Percentiles rank a stretch among this genome's conserved stretches.
Evolutionary conservation across 768 basidiomycete species (phyloP).

Genomic region (Psilocybe sp.): DNA sequence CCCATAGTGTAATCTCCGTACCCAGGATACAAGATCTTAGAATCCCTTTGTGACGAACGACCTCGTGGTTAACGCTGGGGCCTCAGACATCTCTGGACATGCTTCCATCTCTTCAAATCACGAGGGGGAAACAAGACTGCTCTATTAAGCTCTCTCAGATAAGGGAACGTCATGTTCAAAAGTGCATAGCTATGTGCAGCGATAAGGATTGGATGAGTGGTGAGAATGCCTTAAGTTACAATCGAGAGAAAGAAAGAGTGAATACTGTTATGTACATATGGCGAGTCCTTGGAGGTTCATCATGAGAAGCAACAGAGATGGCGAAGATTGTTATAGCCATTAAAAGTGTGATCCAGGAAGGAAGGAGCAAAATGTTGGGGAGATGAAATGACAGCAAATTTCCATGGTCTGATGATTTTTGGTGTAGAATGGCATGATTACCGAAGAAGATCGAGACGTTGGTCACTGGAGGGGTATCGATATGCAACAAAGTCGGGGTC

Average conservation of each 20-base stretch:
- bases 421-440: conserved; percentile 11
- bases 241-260: conserved; percentile 11
- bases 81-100: too few species aligned
- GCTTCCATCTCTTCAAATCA: too few species aligned
- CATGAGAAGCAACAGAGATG: not conserved
- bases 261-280: conserved; percentile 17
- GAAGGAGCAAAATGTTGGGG: conserved; percentile 11
- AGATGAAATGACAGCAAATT: conserved; percentile 3
- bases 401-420: not conserved
- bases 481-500: conserved; percentile 84
- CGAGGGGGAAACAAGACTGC: too few species aligned
- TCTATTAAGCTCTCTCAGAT: too few species aligned
- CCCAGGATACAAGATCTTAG: too few species aligned
- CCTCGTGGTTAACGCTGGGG: too few species aligned
- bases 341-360: conserved; percentile 12
- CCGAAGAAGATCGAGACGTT: conserved; percentile 60
- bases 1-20: too few species aligned
- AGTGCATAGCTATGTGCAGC: conserved; percentile 20
- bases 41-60: too few species aligned
- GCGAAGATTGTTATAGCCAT: conserved; percentile 9
- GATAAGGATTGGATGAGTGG: conserved; percentile 7
- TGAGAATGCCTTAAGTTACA: conserved; percentile 18
- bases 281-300: conserved; percentile 13
- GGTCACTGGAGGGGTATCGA: conserved; percentile 79
- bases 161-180: conserved; percentile 27